These are phyloP conservation scores for Phytopythium cucurbitacearum DNA, from an alignment of 352 stramenopile genomes.

Conservation along the genomic window DNA sequence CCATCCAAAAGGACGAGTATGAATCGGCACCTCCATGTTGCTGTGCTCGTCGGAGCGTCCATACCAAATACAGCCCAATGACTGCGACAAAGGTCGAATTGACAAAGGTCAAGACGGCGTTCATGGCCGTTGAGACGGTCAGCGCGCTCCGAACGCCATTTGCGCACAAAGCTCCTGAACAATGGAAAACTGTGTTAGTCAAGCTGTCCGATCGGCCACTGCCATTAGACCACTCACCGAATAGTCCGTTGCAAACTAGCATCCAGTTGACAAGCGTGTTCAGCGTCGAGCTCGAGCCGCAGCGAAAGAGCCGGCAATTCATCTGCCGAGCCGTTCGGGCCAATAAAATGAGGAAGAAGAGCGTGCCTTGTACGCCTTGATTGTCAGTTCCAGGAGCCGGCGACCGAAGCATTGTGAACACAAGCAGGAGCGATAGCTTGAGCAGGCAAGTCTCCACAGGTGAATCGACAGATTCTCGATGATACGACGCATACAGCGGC, in stretches of 20 bases:
- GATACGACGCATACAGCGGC: conserved; percentile 45
- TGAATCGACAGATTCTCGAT: conserved; percentile 17
- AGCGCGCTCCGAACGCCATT: conserved; percentile 57
- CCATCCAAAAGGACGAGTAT: neutral
- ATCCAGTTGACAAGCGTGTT: conserved; percentile 27
- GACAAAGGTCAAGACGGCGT: conserved; percentile 35
- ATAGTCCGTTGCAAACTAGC: conserved; percentile 39
- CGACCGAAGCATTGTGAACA: conserved; percentile 52
- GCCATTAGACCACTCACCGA: conserved; percentile 27
- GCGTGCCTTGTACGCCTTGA: conserved; percentile 38
- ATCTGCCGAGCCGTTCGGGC: conserved; percentile 19
- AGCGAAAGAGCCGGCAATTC: conserved; percentile 26
- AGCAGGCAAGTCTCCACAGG: conserved; percentile 35
- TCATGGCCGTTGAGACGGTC: conserved; percentile 56
- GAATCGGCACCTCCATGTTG: conserved; percentile 1
- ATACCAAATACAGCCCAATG: conserved; percentile 13
- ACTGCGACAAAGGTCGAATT: conserved; percentile 28
- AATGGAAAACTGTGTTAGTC: neutral
- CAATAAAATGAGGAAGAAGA: conserved; percentile 33
- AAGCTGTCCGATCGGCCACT: neutral
- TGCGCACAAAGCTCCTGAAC: conserved; percentile 42
- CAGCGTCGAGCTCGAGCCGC: conserved; percentile 29
- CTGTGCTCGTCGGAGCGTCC: conserved; percentile 4
- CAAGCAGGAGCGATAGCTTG: conserved; percentile 45
- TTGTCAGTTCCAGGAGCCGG: conserved; percentile 27